These are phyloP conservation scores for Parachlorella kessleri DNA, from an alignment of 139 green algal genomes.

Conservation along the genomic window DNA sequence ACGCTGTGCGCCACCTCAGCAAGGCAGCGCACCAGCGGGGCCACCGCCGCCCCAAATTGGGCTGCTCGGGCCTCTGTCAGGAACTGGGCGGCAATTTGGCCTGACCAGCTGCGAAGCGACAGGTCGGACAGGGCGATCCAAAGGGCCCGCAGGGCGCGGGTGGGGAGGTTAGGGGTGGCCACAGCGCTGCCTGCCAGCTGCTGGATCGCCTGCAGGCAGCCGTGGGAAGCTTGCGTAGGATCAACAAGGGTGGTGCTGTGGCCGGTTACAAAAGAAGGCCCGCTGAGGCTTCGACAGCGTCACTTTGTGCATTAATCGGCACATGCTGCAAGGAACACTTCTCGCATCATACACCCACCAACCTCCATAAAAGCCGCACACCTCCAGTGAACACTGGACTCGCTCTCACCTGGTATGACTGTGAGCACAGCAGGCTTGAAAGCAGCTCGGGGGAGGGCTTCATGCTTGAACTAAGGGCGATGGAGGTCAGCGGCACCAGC, in stretches of 20 bases:
- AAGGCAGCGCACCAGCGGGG: not conserved
- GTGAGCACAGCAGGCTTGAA: not conserved
- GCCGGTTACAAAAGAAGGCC: no score
- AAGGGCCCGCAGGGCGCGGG: conserved; percentile 11
- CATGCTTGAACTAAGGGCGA: conserved; percentile 16
- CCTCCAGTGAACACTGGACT: no score
- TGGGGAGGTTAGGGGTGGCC: no score
- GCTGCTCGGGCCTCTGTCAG: not conserved
- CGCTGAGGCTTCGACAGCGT: no score
- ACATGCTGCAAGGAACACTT: no score
- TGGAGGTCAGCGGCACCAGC: conserved; percentile 20
- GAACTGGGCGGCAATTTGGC: not conserved
- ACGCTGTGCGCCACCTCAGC: not conserved
- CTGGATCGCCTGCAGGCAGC: no score
- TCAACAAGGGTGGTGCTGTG: no score
- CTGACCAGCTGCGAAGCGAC: conserved; percentile 13
- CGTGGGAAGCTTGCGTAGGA: no score
- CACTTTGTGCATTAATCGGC: no score
- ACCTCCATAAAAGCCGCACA: no score
- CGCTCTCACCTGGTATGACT: conserved; percentile 5
- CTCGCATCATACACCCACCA: no score
- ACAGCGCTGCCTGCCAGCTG: no score
- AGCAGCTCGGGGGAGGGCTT: conserved; percentile 17
- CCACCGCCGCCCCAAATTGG: not conserved
- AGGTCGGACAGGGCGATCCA: conserved; percentile 30